Evolutionary conservation across 768 basidiomycete species (phyloP), one percentile per base, ranked within the genome.

Genomic region (Cystofilobasidium bisporidii): DNA sequence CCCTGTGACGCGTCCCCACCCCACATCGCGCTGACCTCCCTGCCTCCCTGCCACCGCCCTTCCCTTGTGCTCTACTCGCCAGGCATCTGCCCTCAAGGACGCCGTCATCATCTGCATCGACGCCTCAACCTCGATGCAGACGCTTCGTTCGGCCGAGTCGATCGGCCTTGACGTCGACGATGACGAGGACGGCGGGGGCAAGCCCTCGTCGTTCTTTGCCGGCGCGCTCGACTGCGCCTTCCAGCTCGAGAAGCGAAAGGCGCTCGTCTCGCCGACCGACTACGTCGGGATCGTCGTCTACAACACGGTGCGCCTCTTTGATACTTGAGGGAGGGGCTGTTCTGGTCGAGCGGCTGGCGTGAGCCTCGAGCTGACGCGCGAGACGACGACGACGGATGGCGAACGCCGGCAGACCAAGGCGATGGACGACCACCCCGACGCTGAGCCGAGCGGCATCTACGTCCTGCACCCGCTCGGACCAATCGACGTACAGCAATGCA

Each of bases 91-190:
- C 15, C 2, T 5, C 71, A 83, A 83, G 69, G 91, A 97, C 72
- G 88, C 91, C 38, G 87, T 94, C 56, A 78, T 98, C n/a, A 96
- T 97, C 79, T 89, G 88, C 76, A 90, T 99, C 67, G 93, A 99
- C 77, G 91, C 89, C 70, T 94, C 93, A 0, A 80, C 83, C 63
- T 89, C 90, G 15, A 97, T 98, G 94, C 85, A 88, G 30, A 24
- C 33, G 57, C 20, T 59, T 2, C 26, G 22, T 5, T 17, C 45
- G 36, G 18, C 28, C 8, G 43, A 26, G 3, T 36, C 17, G 53
- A 4, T 48, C 53, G 47, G 38, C 55, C n/a, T 40, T 10, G 26
- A 36, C n/a, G 50, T 61, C 22, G 71, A 71, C 30, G 66, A 58
- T n/a, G 53, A 30, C 30, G 66, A 58, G 32, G 53, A 30, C 24